A percentile compares a stretch with the other conserved stretches of the same genome.
phyloP scores from a whole-genome alignment of 257 asterid species.

The Solanum commersonii region DNA sequence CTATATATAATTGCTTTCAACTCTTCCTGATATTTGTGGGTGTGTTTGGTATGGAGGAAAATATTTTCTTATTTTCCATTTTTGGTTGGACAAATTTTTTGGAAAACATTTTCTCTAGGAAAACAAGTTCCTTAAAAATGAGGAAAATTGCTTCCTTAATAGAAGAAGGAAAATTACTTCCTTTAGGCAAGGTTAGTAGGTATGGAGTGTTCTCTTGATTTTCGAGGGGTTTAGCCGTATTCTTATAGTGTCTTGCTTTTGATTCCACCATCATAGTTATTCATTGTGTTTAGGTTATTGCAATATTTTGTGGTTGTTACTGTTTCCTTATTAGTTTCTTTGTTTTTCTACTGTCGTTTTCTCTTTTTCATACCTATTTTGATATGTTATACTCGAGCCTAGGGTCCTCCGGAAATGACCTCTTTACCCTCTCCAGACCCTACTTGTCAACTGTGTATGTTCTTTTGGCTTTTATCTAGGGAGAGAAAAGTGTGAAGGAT shows the following conservation, averaged over 20 bases:
- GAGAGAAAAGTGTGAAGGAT: conserved; percentile 21
- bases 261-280: background rate
- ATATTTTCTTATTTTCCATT: background rate
- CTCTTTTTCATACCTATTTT: background rate
- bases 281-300: background rate
- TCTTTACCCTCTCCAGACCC: background rate
- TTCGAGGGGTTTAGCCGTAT: background rate
- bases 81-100: background rate
- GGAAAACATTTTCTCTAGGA: background rate
- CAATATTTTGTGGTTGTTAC: background rate
- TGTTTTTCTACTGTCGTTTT: background rate
- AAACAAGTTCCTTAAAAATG: background rate
- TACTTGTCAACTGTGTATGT: background rate
- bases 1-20: background rate
- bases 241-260: background rate
- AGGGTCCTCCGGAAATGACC: background rate
- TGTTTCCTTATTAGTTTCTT: background rate
- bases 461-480: conserved; percentile 13
- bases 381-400: background rate
- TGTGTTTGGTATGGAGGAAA: background rate
- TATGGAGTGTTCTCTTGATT: background rate
- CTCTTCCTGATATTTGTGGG: background rate
- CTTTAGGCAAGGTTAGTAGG: background rate
- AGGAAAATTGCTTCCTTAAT: background rate
- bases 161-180: background rate